Evolutionary conservation across 257 asterid species (phyloP).

Genomic region (Solanum rostratum): DNA sequence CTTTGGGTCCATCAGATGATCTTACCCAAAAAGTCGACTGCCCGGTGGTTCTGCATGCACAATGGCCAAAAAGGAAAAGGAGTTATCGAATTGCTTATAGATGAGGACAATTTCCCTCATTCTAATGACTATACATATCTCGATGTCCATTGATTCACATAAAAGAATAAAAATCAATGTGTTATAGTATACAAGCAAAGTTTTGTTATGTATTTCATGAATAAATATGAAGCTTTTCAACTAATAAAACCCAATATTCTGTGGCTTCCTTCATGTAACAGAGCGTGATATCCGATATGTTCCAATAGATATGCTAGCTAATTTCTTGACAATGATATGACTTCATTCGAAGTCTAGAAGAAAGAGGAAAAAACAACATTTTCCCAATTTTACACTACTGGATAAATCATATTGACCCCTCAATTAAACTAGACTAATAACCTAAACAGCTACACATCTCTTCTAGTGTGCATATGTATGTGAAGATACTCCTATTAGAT

Average conservation of each 20-base stretch:
- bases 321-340: background rate
- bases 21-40: constrained; percentile 30
- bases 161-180: background rate
- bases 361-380: background rate
- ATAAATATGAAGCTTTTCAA: background rate
- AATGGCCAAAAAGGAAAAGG: background rate
- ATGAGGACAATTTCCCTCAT: background rate
- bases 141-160: background rate
- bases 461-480: background rate
- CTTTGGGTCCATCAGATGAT: constrained; percentile 29
- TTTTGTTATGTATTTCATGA: background rate
- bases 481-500: background rate
- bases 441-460: background rate
- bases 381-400: background rate
- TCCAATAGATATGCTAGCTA: background rate
- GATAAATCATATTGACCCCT: background rate
- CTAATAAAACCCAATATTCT: background rate
- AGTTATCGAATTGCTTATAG: background rate
- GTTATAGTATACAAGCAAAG: background rate
- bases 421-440: background rate
- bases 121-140: background rate
- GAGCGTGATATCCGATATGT: background rate
- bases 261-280: background rate
- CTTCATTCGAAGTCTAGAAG: background rate
- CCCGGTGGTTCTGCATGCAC: constrained; percentile 29